These are phyloP conservation scores for Saccharomycopsis crataegensis DNA, from an alignment of 1,139 yeast species.

Conservation along the genomic window DNA sequence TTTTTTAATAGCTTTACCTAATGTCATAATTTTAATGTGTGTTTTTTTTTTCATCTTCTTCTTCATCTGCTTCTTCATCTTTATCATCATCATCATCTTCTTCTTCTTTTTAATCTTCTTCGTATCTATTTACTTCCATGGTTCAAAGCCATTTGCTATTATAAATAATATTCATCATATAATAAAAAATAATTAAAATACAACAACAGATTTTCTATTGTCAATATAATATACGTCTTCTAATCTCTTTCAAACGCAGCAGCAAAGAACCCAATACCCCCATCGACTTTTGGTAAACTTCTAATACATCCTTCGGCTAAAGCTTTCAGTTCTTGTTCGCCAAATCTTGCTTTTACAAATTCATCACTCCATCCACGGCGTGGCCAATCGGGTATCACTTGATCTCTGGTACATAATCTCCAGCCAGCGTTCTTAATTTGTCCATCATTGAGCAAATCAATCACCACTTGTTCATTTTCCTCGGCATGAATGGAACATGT, in stretches of 20 bases:
- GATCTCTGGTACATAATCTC: constrained; percentile 53
- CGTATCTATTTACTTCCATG: too few relatives aligned
- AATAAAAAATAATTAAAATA: too few relatives aligned
- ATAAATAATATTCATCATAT: too few relatives aligned
- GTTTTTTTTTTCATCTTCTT: too few relatives aligned
- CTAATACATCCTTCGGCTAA: constrained; percentile 84
- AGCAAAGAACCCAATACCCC: constrained; percentile 97
- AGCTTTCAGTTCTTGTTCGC: constrained; percentile 38
- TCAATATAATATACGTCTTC: not conserved
- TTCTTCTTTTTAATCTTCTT: too few relatives aligned
- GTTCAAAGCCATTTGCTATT: too few relatives aligned
- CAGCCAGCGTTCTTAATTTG: constrained; percentile 62
- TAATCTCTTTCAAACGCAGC: constrained; percentile 48
- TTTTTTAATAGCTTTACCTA: too few relatives aligned
- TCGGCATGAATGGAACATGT: constrained; percentile 92
- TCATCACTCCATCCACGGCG: constrained; percentile 73
- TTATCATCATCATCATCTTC: too few relatives aligned
- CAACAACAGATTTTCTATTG: too few relatives aligned
- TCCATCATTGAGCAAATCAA: constrained; percentile 60
- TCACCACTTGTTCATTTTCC: constrained; percentile 89
- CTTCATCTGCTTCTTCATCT: too few relatives aligned
- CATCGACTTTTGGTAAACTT: constrained; percentile 78
- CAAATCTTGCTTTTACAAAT: constrained; percentile 42
- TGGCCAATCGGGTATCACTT: constrained; percentile 78
- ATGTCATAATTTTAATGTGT: too few relatives aligned